Conservation (phyloP, 495 filamentous ascomycete species). For the Xylaria curta region DNA sequence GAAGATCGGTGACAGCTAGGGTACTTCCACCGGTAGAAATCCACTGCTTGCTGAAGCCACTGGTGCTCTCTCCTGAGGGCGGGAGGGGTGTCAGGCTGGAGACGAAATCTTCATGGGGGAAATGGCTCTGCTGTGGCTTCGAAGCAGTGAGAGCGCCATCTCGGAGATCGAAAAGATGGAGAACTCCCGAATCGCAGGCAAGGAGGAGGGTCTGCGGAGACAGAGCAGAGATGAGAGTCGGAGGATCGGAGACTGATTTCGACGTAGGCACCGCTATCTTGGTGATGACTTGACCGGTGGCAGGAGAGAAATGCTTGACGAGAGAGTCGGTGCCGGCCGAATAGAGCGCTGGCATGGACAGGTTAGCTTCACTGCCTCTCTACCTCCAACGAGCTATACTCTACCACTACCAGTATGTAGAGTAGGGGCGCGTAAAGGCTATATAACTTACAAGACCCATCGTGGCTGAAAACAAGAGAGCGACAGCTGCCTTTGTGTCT, state of each 20-base stretch:
- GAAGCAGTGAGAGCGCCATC: slow-evolving; percentile 61
- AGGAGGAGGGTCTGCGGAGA: slow-evolving; percentile 88
- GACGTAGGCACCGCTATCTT: slow-evolving; percentile 71
- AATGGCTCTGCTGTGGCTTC: slow-evolving; percentile 76
- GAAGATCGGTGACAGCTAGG: slow-evolving; percentile 84
- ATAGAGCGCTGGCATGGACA: slow-evolving; percentile 64
- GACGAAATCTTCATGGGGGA: slow-evolving; percentile 91
- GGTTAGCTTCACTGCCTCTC: slow-evolving; percentile 21
- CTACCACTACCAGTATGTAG: neutral
- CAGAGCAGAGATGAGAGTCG: slow-evolving; percentile 78
- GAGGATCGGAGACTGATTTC: slow-evolving; percentile 60
- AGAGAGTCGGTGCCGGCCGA: slow-evolving; percentile 90
- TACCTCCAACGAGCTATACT: neutral
- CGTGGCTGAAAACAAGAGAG: slow-evolving; percentile 73
- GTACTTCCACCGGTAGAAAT: slow-evolving; percentile 90
- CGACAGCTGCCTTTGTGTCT: slow-evolving; percentile 94
- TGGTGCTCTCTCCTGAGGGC: slow-evolving; percentile 74
- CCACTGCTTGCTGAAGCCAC: slow-evolving; percentile 90
- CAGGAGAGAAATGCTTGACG: slow-evolving; percentile 81
- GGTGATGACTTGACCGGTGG: slow-evolving; percentile 79
- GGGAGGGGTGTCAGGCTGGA: slow-evolving; percentile 87
- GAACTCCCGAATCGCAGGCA: slow-evolving; percentile 84
- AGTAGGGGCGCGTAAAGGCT: neutral
- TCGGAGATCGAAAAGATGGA: slow-evolving; percentile 92
- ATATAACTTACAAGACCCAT: slow-evolving; percentile 63